Evolutionary conservation across 768 basidiomycete genomes (phyloP), one percentile per base, ranked within the genome.

Genomic region (Trichaptum fuscoviolaceum): DNA sequence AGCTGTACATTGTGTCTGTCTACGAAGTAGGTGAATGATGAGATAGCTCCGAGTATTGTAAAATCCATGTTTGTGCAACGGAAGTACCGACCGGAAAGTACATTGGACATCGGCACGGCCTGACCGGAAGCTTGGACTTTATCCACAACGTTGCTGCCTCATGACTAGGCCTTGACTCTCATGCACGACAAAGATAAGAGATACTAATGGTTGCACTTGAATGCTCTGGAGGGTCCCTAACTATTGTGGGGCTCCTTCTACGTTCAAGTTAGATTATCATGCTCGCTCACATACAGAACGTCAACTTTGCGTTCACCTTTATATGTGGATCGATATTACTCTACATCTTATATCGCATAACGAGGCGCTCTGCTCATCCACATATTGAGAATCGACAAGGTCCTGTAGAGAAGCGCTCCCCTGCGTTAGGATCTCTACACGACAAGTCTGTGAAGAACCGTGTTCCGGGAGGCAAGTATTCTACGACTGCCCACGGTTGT

Each of bases 1-100:
- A 52, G 42, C 42, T 52, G 42, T 52, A 52, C 42, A 52, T 52
- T 52, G 42, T 52, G 42, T 52, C 42, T 52, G 42, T 52, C 42
- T 52, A 52, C 42, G 42, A 6, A 52, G 42, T 52, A 52, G 42
- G 42, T 52, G 42, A 52, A 52, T 52, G 42, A 52, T 52, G 42
- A 52, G 42, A 52, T 5, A 52, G 42, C 42, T 52, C 20, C 15
- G 42, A 52, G 42, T 52, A 52, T 52, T 52, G 42, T 52, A 52
- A 12, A 30, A 15, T 12, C 15, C 3, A 4, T 52, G 42, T 52
- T 52, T 36, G 35, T n/a, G n/a, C n/a, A n/a, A n/a, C n/a, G n/a
- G n/a, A n/a, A n/a, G n/a, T n/a, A n/a, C n/a, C n/a, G n/a, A n/a
- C n/a, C n/a, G n/a, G n/a, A n/a, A n/a, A n/a, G 30, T 30, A 8